Percentiles rank a stretch among this genome's conserved stretches.
These are phyloP conservation scores for Senecio squalidus DNA, from an alignment of 140 eudicot species.

Conservation along the genomic window DNA sequence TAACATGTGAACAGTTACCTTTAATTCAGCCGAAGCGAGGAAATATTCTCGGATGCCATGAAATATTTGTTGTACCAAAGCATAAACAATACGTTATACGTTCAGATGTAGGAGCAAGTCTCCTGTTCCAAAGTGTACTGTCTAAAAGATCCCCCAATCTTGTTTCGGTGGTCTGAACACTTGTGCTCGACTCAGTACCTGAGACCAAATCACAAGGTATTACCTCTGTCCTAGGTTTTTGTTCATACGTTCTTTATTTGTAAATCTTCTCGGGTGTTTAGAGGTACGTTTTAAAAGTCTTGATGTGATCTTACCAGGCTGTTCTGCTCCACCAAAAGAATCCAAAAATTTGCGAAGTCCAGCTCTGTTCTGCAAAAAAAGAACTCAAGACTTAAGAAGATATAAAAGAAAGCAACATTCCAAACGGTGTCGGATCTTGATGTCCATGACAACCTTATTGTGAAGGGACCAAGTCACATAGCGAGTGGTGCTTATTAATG, in stretches of 20 bases:
- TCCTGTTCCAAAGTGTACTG: conserved; percentile 93
- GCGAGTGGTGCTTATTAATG: conserved; percentile 94
- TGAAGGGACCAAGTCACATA: conserved; percentile 99
- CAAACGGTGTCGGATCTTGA: background rate
- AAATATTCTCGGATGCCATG: conserved; percentile 97
- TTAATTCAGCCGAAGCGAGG: conserved; percentile 86
- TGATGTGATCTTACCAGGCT: conserved; percentile 24
- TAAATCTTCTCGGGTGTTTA: background rate
- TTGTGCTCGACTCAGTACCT: conserved; percentile 60
- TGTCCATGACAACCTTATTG: conserved; percentile 60
- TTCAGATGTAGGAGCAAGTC: conserved; percentile 98
- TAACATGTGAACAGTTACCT: conserved; percentile 39
- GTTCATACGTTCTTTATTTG: background rate
- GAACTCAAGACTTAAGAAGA: conserved; percentile 11
- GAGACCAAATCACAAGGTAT: conserved; percentile 30
- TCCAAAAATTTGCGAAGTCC: conserved; percentile 95
- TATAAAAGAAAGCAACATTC: background rate
- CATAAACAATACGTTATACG: conserved; percentile 95
- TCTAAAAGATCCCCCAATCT: conserved; percentile 93
- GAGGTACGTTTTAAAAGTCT: background rate
- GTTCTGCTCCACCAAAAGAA: conserved; percentile 96
- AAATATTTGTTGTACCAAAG: conserved; percentile 95
- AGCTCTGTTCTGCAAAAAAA: conserved; percentile 68
- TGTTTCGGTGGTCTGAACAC: conserved; percentile 71
- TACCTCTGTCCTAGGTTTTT: background rate